Base-by-base conservation (phyloP, 805 yeast species). In the Wickerhamiella nectarea region DNA sequence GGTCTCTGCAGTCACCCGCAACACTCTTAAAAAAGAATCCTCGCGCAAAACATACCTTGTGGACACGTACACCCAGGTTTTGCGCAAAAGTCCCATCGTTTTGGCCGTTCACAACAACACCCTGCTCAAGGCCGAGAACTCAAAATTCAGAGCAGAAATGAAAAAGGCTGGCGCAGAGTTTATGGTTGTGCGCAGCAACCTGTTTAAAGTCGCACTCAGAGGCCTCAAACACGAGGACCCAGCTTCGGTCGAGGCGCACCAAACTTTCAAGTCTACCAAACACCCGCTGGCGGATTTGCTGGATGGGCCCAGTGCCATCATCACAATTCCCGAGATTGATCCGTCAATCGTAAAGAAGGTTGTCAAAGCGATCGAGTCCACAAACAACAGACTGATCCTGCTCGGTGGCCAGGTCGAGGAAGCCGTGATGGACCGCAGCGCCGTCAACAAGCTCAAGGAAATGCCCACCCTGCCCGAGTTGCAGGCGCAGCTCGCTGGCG, bases 81-180 rank as follows among this genome's bases (percentile, higher is more conserved):
- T 85, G 64, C 76, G 78, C 46, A 66, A 63, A 22, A 75, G 76
- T 59, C 77, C 83, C 31, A 76, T 87, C 36, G 68, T 87, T 11
- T 68, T 89, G 44, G 77, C 83, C 52, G 74, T 78, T 5, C 98
- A 91, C 64, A 89, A 84, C 65, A 84, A 85, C 60, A 86, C 86
- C 59, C 63, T 87, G 52, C 60, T 73, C 45, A 78, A 83, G 52
- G 54, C 62, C 11, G 97, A 91, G 50, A 77, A 80, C 57, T 72
- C 70, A 46, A 64, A 57, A 28, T 68, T 79, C 50, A 73, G 95
- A 56, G 57, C 68, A 14, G 80, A 76, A 50, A 67, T 91, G 50
- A 63, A 58, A 36, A 69, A 71, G 40, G 64, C 72, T n/a, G 93
- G 91, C 12, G 93, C 78, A 20, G 71, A 69, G 45, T 65, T 86